A percentile compares a stretch with the other conserved stretches of the same genome.
phyloP scores from a whole-genome alignment of 2,329 filamentous ascomycete genomes.

The Cladosporium colombiae region DNA sequence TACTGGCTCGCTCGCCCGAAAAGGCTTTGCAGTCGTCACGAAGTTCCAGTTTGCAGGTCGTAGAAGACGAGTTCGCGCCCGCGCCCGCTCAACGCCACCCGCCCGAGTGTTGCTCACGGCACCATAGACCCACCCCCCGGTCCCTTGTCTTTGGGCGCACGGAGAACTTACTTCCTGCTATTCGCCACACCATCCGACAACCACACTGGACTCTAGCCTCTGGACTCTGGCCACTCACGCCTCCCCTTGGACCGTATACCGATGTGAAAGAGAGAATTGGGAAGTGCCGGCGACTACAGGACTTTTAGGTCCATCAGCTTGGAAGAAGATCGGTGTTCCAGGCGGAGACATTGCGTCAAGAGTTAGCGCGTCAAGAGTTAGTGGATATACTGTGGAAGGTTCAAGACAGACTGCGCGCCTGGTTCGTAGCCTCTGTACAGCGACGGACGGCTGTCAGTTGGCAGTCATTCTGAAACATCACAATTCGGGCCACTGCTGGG shows the following conservation, averaged over 20 bases:
- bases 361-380: background rate
- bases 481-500: background rate
- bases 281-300: constrained; percentile 17
- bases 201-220: background rate
- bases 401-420: background rate
- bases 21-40: background rate
- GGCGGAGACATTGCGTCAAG: background rate
- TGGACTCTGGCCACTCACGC: background rate
- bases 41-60: no score
- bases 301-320: constrained; percentile 26
- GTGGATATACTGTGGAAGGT: background rate
- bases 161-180: background rate
- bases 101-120: background rate
- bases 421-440: background rate
- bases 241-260: background rate
- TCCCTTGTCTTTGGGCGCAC: constrained; percentile 11
- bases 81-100: constrained; percentile 1
- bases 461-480: background rate
- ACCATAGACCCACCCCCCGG: constrained; percentile 12
- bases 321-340: background rate
- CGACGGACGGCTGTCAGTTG: background rate
- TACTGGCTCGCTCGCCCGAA: background rate
- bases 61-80: background rate
- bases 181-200: background rate
- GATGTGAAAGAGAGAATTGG: constrained; percentile 1